These are phyloP conservation scores for Scutellaria baicalensis DNA, from an alignment of 257 asterid species.

Conservation along the genomic window DNA sequence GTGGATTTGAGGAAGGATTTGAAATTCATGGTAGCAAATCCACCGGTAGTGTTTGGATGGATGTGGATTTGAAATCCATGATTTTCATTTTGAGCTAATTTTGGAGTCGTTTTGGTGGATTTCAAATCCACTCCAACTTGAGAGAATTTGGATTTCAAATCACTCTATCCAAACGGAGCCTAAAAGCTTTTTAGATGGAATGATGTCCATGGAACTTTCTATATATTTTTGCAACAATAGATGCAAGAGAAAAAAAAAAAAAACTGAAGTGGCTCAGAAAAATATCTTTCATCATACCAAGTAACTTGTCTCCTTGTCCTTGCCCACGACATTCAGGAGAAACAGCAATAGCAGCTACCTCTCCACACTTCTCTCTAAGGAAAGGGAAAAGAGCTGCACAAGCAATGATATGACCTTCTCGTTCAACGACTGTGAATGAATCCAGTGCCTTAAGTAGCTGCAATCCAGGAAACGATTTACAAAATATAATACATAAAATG, in stretches of 20 bases:
- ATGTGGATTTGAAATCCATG: too few species aligned
- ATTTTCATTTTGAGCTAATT: too few species aligned
- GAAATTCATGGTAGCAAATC: too few species aligned
- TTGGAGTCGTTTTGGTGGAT: too few species aligned
- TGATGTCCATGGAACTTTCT: background rate
- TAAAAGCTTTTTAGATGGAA: background rate
- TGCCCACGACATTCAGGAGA: slow-evolving; percentile 97
- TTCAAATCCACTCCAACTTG: too few species aligned
- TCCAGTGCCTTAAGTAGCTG: slow-evolving; percentile 60
- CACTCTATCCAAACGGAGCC: too few species aligned
- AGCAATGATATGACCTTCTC: slow-evolving; percentile 97
- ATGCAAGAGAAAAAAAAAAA: slow-evolving; percentile 1
- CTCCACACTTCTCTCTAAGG: slow-evolving; percentile 76
- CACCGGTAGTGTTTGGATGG: too few species aligned
- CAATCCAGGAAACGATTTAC: slow-evolving; percentile 16
- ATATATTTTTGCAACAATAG: background rate
- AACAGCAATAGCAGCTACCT: slow-evolving; percentile 95
- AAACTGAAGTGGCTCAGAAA: background rate
- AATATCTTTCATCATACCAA: slow-evolving; percentile 44
- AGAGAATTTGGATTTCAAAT: too few species aligned
- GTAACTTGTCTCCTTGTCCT: slow-evolving; percentile 97
- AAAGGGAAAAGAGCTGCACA: slow-evolving; percentile 89
- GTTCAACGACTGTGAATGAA: slow-evolving; percentile 70
- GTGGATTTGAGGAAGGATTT: too few species aligned
- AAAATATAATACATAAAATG: background rate